phyloP scores from a whole-genome alignment of 306 rosid genomes.

The Psophocarpus tetragonolobus region DNA sequence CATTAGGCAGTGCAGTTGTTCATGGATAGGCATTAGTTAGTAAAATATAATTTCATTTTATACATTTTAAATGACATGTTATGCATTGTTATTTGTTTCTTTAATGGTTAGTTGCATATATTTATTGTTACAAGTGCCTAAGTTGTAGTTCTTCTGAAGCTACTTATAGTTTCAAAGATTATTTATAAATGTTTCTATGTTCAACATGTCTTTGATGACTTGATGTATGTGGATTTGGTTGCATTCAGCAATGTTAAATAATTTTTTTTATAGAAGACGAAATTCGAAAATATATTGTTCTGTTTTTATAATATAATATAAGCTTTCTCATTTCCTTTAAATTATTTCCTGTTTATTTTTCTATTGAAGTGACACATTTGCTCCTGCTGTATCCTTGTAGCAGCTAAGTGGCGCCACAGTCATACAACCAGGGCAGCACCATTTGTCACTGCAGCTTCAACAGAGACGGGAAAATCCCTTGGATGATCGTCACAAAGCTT shows the following conservation, averaged over 20 bases:
- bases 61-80: background rate
- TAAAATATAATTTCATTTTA: background rate
- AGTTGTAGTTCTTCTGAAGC: background rate
- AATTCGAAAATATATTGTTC: background rate
- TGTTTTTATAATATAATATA: background rate
- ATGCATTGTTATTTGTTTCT: background rate
- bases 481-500: slow-evolving; percentile 69
- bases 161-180: background rate
- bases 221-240: background rate
- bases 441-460: slow-evolving; percentile 67
- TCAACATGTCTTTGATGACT: background rate
- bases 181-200: background rate
- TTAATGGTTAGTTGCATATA: background rate
- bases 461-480: slow-evolving; percentile 71
- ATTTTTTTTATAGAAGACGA: too few relatives aligned
- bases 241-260: too few relatives aligned
- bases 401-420: slow-evolving; percentile 64
- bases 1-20: background rate
- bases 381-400: slow-evolving; percentile 32
- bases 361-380: slow-evolving; percentile 15
- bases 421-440: slow-evolving; percentile 66
- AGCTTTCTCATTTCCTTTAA: slow-evolving; percentile 14
- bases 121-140: background rate
- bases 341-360: background rate
- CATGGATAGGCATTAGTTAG: background rate